Evolutionary conservation across 495 filamentous ascomycete genomes (phyloP), one percentile per base, ranked within the genome.

Genomic region (Penicillium lividum): DNA sequence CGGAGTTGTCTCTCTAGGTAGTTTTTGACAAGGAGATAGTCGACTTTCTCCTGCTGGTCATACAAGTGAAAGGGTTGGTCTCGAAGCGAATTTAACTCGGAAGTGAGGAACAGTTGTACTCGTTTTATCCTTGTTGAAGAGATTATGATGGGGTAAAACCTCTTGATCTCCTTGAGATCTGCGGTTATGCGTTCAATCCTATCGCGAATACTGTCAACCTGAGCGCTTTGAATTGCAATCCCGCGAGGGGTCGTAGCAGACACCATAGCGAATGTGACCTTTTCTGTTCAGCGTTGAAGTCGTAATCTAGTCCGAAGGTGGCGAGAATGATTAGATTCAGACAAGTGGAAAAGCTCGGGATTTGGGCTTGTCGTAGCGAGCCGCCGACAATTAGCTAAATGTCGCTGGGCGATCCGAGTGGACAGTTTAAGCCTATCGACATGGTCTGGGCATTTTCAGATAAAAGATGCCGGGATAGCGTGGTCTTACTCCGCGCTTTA

Each of bases 11-110:
- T 65, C 9, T 62, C 59, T 22, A 81, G 45, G 50, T 71, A 77
- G 44, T 74, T 80, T 27, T 72, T 67, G 34, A 80, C 54, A 1
- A 80, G 68, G 16, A 80, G 31, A 49, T 76, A 73, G 51, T 80
- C 78, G 0, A 77, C 70, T 49, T 69, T 75, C 36, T 67, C 69
- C 18, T 77, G 62, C 56, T 79, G 77, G 25, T 71, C 64, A 15
- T 69, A 70, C 3, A 58, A 57, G 5, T 65, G 58, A 57, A 79
- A 79, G 3, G 53, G 55, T 16, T 48, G 42, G 9, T 58, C 25
- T 4, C 36, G 51, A n/a, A 66, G 45, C 18, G 29, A 40, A n/a
- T 52, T 43, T 7, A 63, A 42, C 34, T 63, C 63, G 6, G 22
- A 48, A 15, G 10, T 40, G 7, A 66, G 53, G 30, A 60, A 66